Conservation (phyloP, 225 moss, liverwort and hornwort genomes). For the Climacium dendroides region DNA sequence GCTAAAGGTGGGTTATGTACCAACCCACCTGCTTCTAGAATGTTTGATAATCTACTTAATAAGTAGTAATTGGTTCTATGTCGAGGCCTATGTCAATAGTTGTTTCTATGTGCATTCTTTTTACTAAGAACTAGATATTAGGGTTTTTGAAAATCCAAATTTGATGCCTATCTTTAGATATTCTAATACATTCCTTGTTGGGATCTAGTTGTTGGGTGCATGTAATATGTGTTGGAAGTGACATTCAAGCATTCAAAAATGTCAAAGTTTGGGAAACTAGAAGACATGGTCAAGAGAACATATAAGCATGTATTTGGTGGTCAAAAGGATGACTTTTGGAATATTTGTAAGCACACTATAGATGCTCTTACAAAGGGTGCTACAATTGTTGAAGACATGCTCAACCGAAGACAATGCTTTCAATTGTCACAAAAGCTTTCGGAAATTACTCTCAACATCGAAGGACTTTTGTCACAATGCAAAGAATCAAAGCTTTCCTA, state of each 20-base stretch:
- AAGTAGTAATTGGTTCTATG: not conserved
- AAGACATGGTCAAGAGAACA: not conserved
- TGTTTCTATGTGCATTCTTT: no score
- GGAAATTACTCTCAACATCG: not conserved
- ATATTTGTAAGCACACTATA: not conserved
- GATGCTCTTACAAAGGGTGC: not conserved
- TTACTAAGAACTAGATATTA: no score
- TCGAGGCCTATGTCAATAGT: no score
- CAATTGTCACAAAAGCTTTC: accelerated
- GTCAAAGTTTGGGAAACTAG: not conserved
- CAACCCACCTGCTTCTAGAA: accelerated
- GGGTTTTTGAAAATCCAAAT: no score
- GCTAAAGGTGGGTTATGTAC: accelerated
- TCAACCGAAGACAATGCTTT: not conserved
- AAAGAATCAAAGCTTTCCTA: not conserved
- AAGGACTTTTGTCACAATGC: not conserved
- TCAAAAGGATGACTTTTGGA: not conserved
- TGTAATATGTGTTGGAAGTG: not conserved
- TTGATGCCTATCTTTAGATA: no score
- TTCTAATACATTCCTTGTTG: not conserved
- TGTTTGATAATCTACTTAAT: no score
- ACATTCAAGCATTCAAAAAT: not conserved
- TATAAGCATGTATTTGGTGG: not conserved
- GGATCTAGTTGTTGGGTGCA: not conserved
- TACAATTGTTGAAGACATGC: not conserved